phyloP scores from a whole-genome alignment of 2,329 filamentous ascomycete genomes.

The Aspergillus hortae region DNA sequence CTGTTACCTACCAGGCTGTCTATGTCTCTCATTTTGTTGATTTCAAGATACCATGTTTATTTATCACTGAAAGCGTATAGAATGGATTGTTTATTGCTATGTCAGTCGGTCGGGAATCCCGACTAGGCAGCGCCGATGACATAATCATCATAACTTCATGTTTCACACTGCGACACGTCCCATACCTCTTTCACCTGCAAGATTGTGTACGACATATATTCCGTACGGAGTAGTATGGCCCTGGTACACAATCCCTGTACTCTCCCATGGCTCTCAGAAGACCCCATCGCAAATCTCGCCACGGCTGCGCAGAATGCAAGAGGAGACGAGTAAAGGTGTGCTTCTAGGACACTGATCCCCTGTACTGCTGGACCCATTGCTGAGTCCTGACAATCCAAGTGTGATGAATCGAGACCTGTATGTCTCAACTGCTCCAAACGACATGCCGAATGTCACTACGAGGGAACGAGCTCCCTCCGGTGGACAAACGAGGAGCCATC shows the following conservation, averaged over 20 bases:
- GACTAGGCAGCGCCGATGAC: neutral
- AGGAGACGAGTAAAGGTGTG: constrained; percentile 32
- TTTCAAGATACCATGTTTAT: constrained; percentile 5
- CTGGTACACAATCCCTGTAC: neutral
- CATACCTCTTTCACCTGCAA: neutral
- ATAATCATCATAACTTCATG: neutral
- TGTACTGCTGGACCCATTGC: neutral
- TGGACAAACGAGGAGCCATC: constrained; percentile 29
- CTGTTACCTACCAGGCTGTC: neutral
- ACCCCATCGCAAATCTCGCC: constrained; percentile 34
- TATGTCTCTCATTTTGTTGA: neutral
- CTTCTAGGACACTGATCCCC: neutral
- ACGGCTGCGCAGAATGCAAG: constrained; percentile 34
- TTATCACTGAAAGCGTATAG: neutral
- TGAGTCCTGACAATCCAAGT: constrained; percentile 15
- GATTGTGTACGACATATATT: neutral
- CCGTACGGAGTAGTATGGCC: neutral
- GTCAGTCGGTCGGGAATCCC: too few species aligned
- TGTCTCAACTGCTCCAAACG: constrained; percentile 33
- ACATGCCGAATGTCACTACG: constrained; percentile 30
- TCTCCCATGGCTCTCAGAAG: constrained; percentile 29
- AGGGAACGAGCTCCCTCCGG: constrained; percentile 26
- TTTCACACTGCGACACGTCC: neutral
- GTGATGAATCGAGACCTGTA: constrained; percentile 29
- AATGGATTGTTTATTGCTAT: neutral